phyloP scores from a whole-genome alignment of 495 filamentous ascomycete species.

The Aspergillus leporis region DNA sequence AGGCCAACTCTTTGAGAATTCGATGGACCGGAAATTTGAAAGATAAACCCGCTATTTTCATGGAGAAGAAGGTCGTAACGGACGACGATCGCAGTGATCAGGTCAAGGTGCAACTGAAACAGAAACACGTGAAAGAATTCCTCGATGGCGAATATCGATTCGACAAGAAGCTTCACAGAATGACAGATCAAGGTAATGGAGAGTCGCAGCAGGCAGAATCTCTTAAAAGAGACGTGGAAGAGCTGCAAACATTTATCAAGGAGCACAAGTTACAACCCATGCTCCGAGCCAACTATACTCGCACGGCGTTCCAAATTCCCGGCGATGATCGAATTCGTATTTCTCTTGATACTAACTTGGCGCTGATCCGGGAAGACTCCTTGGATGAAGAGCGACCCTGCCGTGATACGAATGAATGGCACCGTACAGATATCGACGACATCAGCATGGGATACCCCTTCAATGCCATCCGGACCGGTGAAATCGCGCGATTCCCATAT shows the following conservation, averaged over 20 bases:
- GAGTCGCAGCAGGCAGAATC: slow-evolving; percentile 55
- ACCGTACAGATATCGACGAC: slow-evolving; percentile 85
- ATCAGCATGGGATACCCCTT: slow-evolving; percentile 84
- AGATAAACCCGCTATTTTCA: slow-evolving; percentile 70
- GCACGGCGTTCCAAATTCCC: slow-evolving; percentile 95
- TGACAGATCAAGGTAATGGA: slow-evolving; percentile 66
- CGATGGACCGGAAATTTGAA: slow-evolving; percentile 89
- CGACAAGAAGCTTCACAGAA: slow-evolving; percentile 85
- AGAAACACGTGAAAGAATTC: slow-evolving; percentile 90
- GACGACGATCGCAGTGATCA: slow-evolving; percentile 74
- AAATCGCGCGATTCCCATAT: slow-evolving; percentile 89
- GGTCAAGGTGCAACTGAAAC: slow-evolving; percentile 79
- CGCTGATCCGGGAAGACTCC: slow-evolving; percentile 88
- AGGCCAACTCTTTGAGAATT: slow-evolving; percentile 80
- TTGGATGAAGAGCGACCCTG: slow-evolving; percentile 83
- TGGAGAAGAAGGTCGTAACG: slow-evolving; percentile 87
- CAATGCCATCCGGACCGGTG: slow-evolving; percentile 77
- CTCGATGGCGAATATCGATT: slow-evolving; percentile 85
- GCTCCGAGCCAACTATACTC: slow-evolving; percentile 87
- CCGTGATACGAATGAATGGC: slow-evolving; percentile 85
- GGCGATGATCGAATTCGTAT: slow-evolving; percentile 88
- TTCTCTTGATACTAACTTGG: slow-evolving; percentile 88
- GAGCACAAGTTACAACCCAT: slow-evolving; percentile 79
- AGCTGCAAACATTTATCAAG: slow-evolving; percentile 78
- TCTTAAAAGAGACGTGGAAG: slow-evolving; percentile 70